A percentile compares a stretch with the other conserved stretches of the same genome.
Evolutionary conservation across 2,329 filamentous ascomycete species (phyloP).

Genomic region (Teratosphaeria destructans): DNA sequence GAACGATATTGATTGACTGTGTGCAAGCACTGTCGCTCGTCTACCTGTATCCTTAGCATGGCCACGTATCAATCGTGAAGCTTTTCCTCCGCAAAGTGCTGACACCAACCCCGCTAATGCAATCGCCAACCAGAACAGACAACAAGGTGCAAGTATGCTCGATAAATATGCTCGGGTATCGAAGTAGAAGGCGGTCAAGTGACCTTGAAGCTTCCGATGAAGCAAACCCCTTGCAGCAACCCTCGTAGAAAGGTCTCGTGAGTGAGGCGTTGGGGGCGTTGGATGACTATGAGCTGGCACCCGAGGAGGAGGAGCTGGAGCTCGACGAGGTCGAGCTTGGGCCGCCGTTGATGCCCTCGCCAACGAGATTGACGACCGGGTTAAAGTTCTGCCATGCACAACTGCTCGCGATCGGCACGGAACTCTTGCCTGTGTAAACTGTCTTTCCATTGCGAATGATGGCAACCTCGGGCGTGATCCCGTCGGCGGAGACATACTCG

Average conservation of each 20-base stretch:
- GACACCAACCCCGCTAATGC: background rate
- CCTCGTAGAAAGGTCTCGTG: background rate
- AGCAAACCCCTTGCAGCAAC: background rate
- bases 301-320: background rate
- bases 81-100: background rate
- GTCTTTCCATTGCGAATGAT: constrained; percentile 22
- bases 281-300: background rate
- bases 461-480: constrained; percentile 22
- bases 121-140: background rate
- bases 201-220: background rate
- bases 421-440: constrained; percentile 17
- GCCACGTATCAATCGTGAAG: background rate
- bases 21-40: background rate
- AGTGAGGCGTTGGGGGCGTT: background rate
- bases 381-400: constrained; percentile 28
- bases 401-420: constrained; percentile 16
- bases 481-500: constrained; percentile 14
- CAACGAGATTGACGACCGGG: constrained; percentile 26
- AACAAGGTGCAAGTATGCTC: background rate
- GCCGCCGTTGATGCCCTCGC: constrained; percentile 14
- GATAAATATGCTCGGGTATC: background rate
- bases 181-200: background rate
- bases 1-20: background rate
- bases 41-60: background rate
- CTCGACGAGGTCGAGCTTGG: background rate